A percentile compares a stretch with the other conserved stretches of the same genome.
Evolutionary conservation across 352 stramenopile genomes (phyloP).

Genomic region (Phytopythium cucurbitacearum): DNA sequence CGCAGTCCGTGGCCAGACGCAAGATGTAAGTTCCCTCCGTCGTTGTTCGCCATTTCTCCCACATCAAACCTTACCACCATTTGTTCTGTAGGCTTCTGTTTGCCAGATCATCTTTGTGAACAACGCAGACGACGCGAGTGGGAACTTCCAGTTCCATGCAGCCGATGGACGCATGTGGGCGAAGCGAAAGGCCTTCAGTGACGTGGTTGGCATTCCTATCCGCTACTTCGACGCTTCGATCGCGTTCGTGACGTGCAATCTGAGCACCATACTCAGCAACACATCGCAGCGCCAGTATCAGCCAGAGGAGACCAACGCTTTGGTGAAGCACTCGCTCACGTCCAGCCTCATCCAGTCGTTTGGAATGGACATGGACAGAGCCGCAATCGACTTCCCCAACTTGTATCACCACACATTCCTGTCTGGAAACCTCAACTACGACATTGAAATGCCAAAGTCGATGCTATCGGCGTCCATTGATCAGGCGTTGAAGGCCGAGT

Average conservation of each 20-base stretch:
- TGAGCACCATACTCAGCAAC: conserved; percentile 37
- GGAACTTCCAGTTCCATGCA: conserved; percentile 73
- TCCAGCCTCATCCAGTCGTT: conserved; percentile 77
- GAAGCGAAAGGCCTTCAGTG: conserved; percentile 68
- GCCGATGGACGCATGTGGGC: conserved; percentile 67
- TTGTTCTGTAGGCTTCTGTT: conserved; percentile 37
- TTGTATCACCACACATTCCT: conserved; percentile 84
- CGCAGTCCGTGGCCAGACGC: conserved; percentile 38
- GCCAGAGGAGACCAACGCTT: conserved; percentile 22
- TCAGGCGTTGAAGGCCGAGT: conserved; percentile 75
- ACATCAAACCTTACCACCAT: background rate
- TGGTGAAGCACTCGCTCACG: conserved; percentile 50
- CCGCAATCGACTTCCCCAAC: conserved; percentile 76
- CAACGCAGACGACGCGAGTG: conserved; percentile 73
- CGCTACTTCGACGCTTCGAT: conserved; percentile 83
- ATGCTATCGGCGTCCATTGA: conserved; percentile 42
- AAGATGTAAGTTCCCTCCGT: conserved; percentile 49
- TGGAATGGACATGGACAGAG: conserved; percentile 70
- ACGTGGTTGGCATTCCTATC: conserved; percentile 76
- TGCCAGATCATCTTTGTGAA: conserved; percentile 87
- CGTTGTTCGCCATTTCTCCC: background rate
- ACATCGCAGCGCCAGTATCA: conserved; percentile 20
- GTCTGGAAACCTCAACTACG: conserved; percentile 78
- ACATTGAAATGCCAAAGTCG: conserved; percentile 43
- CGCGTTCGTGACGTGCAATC: conserved; percentile 80